Evolutionary conservation across 2,329 filamentous ascomycete genomes (phyloP), one percentile per base, ranked within the genome.

Genomic region (Diplodia intermedia): DNA sequence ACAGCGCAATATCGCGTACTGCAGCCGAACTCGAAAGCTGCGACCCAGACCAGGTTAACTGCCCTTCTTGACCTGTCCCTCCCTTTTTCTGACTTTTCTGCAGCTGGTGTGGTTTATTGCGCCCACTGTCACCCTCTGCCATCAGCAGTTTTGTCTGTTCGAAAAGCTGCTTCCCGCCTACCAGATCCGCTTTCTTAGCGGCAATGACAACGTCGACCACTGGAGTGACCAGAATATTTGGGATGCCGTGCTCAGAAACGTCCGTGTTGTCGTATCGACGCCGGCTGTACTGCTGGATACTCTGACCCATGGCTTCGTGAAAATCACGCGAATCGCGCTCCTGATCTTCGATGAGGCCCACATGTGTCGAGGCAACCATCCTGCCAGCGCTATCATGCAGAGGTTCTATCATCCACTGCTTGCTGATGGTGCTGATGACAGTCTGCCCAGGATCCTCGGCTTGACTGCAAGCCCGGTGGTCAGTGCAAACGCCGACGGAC

Each of bases 261-360:
- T 91, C 26, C 85, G 87, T 1, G 83, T 96, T n/a, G 86, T 96
- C 5, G 84, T 97, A 1, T 93, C 91, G 0, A 95, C 93, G 0
- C 89, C 90, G 69, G 89, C 91, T 69, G 85, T 96, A 1, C 82
- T 97, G 14, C 80, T 87, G 2, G 91, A 96, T 77, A 92, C 91
- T 2, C 82, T 96, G 50, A 82, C 79, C 1, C 91, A 95, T 79
- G 91, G 85, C 0, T 96, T 96, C 75, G 85, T 97, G 1, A 82
- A 76, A 1, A 85, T 96, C 73, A 75, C 81, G 0, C 82, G 81
- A 2, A 78, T 97, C 26, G 84, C 89, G 5, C 81, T 97, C 4
- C 79, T 96, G 18, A 85, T 97, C 0, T 91, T 97, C 72, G 93
- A 97, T 74, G 93, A 97, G 91, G 93, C 91, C 11, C 93, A 97